Evolutionary conservation across 2,329 filamentous ascomycete species (phyloP).

Genomic region (Drechslera avenae): DNA sequence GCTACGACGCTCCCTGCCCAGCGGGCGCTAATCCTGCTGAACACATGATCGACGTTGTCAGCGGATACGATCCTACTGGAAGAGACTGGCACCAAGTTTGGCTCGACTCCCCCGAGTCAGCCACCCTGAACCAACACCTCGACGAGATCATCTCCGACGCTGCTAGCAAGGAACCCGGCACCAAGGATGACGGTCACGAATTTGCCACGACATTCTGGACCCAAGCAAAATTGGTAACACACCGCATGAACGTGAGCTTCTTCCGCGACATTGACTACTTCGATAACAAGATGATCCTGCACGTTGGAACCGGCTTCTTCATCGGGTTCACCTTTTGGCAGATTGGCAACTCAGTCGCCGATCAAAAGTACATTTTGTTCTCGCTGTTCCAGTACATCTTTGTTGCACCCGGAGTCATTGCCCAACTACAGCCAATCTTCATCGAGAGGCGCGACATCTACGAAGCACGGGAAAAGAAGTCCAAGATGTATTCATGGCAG

Average conservation of each 20-base stretch:
- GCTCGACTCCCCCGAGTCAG: constrained; percentile 43
- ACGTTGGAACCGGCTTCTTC: constrained; percentile 33
- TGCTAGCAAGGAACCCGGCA: constrained; percentile 45
- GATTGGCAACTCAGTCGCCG: constrained; percentile 37
- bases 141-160: constrained; percentile 47
- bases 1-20: constrained; percentile 60
- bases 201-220: constrained; percentile 33
- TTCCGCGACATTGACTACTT: constrained; percentile 36
- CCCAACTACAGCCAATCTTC: constrained; percentile 52
- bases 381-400: constrained; percentile 58
- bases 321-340: constrained; percentile 37
- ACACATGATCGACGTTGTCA: constrained; percentile 80
- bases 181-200: constrained; percentile 48
- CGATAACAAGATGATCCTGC: constrained; percentile 34
- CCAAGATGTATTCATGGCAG: constrained; percentile 75
- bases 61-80: constrained; percentile 8
- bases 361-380: constrained; percentile 52
- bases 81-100: constrained; percentile 53
- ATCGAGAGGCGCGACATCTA: constrained; percentile 56
- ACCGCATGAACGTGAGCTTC: constrained; percentile 28
- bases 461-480: constrained; percentile 64
- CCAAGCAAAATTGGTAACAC: constrained; percentile 31
- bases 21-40: constrained; percentile 62
- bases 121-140: constrained; percentile 44
- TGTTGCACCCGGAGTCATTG: constrained; percentile 49